These are phyloP conservation scores for Arthrobotrys sinensis DNA, from an alignment of 2,329 filamentous ascomycete species.

Conservation along the genomic window DNA sequence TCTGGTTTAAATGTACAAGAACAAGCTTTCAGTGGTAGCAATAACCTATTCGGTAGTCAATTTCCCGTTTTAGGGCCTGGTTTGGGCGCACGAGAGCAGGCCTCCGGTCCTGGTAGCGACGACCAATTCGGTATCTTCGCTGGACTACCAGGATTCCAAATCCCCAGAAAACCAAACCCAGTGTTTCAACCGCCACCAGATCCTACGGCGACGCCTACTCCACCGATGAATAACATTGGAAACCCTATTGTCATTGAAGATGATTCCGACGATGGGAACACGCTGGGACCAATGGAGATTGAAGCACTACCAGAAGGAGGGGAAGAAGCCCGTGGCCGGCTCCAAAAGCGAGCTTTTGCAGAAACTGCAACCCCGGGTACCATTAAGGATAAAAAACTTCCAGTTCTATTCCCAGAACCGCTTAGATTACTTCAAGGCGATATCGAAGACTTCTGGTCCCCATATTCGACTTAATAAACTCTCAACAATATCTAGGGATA, in stretches of 20 bases:
- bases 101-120: too few species aligned
- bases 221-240: background rate
- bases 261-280: background rate
- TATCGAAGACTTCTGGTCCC: conserved; percentile 13
- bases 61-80: too few species aligned
- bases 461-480: conserved; percentile 8
- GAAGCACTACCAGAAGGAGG: background rate
- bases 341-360: background rate
- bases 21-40: too few species aligned
- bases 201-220: background rate
- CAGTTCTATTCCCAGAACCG: background rate
- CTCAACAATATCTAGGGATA: background rate
- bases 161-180: too few species aligned
- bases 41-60: too few species aligned
- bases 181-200: too few species aligned
- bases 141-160: too few species aligned
- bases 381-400: background rate
- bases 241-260: background rate
- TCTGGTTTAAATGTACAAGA: too few species aligned
- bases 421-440: background rate
- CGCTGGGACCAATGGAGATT: background rate
- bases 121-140: too few species aligned
- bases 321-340: background rate
- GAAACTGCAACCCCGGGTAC: background rate
- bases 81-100: too few species aligned